phyloP scores from a whole-genome alignment of 345 rosid genomes.

The Iberis pinnata region DNA sequence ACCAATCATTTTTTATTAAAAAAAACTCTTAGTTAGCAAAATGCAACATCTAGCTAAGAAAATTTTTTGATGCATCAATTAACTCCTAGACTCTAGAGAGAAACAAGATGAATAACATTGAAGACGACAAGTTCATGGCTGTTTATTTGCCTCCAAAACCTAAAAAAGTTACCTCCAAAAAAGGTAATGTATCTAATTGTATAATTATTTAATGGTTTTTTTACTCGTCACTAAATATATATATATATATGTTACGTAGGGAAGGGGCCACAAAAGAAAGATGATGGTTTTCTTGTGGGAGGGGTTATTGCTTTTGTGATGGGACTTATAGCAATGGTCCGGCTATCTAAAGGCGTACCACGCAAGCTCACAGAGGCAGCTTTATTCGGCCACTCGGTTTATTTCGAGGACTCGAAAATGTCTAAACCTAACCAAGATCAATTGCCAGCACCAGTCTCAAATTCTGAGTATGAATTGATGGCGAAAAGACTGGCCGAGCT shows the following conservation, averaged over 20 bases:
- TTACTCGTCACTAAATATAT: background rate
- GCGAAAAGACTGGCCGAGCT: conserved; percentile 68
- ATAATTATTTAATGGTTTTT: background rate
- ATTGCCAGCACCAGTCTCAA: conserved; percentile 39
- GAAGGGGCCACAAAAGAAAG: conserved; percentile 23
- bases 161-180: background rate
- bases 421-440: conserved; percentile 10
- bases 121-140: conserved; percentile 41
- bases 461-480: conserved; percentile 52
- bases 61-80: conserved; percentile 2
- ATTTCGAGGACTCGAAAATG: conserved; percentile 2
- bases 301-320: conserved; percentile 53
- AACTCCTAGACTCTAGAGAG: conserved; percentile 20
- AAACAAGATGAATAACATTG: conserved; percentile 15
- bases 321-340: conserved; percentile 58
- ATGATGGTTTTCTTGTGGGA: conserved; percentile 31
- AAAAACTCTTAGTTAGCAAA: too few species aligned
- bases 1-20: too few species aligned
- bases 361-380: conserved; percentile 48
- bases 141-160: conserved; percentile 29
- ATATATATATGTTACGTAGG: conserved; percentile 9
- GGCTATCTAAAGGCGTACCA: conserved; percentile 51
- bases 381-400: conserved; percentile 32
- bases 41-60: background rate
- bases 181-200: background rate